These are phyloP conservation scores for Myxozyma udenii DNA, from an alignment of 805 yeast species.

Conservation along the genomic window DNA sequence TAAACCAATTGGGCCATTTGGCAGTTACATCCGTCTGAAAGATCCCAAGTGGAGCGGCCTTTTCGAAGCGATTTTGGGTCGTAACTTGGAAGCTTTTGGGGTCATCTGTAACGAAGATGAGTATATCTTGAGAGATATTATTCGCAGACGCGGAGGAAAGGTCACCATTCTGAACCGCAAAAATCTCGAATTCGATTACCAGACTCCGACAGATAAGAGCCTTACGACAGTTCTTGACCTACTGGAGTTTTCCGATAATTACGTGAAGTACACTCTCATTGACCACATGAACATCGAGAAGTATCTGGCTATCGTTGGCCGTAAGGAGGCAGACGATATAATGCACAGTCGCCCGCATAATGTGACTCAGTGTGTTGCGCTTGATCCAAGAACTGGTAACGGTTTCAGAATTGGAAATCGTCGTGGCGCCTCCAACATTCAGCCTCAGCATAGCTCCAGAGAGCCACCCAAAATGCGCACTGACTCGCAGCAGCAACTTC, in stretches of 20 bases:
- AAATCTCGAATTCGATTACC: constrained; percentile 57
- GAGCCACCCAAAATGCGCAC: constrained; percentile 31
- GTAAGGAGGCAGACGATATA: constrained; percentile 50
- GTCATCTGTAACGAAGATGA: constrained; percentile 66
- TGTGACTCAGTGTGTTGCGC: constrained; percentile 45
- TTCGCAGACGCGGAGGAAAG: constrained; percentile 26
- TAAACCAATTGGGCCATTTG: constrained; percentile 79
- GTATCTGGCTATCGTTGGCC: constrained; percentile 51
- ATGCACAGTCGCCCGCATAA: constrained; percentile 42
- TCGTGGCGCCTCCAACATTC: constrained; percentile 49
- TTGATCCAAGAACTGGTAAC: constrained; percentile 47
- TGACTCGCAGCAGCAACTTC: constrained; percentile 8
- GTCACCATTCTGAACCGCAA: constrained; percentile 50
- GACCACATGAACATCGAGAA: constrained; percentile 59
- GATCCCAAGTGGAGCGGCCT: constrained; percentile 57
- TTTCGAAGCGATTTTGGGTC: constrained; percentile 54
- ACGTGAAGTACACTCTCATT: constrained; percentile 58
- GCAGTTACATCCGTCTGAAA: constrained; percentile 56
- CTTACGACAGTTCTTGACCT: constrained; percentile 58
- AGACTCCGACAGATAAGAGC: constrained; percentile 43
- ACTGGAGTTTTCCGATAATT: constrained; percentile 52
- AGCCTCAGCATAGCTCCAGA: constrained; percentile 47
- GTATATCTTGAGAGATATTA: constrained; percentile 28
- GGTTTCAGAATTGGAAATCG: constrained; percentile 42
- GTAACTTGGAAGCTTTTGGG: constrained; percentile 58